Base-by-base conservation (phyloP, 805 yeast species). In the Ogataea siamensis region DNA sequence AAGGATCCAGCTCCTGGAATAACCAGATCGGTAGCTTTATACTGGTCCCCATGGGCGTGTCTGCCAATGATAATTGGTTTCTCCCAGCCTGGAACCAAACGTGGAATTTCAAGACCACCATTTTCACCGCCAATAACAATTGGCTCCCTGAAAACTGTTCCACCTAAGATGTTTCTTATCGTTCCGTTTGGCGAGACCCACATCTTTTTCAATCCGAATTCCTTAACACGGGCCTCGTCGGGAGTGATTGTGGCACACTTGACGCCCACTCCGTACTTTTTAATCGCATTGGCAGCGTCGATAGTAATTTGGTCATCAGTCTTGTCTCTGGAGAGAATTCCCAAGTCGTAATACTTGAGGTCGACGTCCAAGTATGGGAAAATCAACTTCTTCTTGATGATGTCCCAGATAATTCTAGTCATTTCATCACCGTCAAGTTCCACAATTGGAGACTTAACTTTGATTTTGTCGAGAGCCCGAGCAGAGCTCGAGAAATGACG, bases 131-230 rank as follows among this genome's bases (percentile, higher is more conserved):
- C 64, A 49, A 84, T 83, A 40, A 84, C 83, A 57, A 84, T 84
- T 39, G 89, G 87, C 58, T 84, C 93, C 64, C 93, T 76, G 65
- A 84, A 84, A 21, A 84, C 91, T 15, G 93, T 84, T 51, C 93
- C 93, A 23, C 85, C 86, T 46, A 84, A 63, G 39, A 83, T 82
- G 62, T 84, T 84, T 68, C 93, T 74, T 52, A 84, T 80, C 20
- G 93, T 83, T 49, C 93, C 93, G 57, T 84, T 84, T 48, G 93
- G 93, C 14, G 91, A 83, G 36, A 78, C 71, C 89, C 91, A 84
- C 93, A 84, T 84, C 57, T 84, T 76, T 56, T 80, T 80, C 60
- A 84, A 69, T 32, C 68, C 65, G 51, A 83, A 84, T 63, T 84
- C 93, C 55, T 78, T 68, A 31, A 84, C 91, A 61, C 93, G 72